These are phyloP conservation scores for Lotmaria passim DNA, from an alignment of 208 protist species.

Conservation along the genomic window DNA sequence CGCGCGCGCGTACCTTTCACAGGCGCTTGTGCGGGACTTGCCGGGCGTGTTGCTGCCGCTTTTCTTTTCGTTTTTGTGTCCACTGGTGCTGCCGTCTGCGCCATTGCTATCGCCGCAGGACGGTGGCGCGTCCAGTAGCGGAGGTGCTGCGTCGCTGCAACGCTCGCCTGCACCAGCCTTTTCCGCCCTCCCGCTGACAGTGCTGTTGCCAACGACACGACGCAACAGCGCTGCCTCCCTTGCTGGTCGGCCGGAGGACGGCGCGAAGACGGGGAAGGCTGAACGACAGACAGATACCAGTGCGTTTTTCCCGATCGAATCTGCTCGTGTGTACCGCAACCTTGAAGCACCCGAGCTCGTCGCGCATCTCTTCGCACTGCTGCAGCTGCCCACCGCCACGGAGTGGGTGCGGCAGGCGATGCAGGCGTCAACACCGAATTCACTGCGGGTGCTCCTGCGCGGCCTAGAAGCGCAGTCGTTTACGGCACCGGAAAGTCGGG, in stretches of 20 bases:
- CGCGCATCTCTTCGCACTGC: conserved; percentile 24
- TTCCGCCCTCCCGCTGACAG: conserved; percentile 16
- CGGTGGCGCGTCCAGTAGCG: background rate
- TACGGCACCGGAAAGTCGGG: conserved; percentile 6
- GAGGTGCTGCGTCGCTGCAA: background rate
- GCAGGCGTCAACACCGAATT: conserved; percentile 26
- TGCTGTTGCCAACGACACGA: conserved; percentile 16
- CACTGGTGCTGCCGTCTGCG: conserved; percentile 24
- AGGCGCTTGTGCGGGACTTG: conserved; percentile 26
- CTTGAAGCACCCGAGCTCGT: conserved; percentile 37
- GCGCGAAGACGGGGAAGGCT: no score
- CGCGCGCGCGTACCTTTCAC: conserved; percentile 21
- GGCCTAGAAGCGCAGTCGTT: conserved; percentile 34
- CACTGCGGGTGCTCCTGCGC: conserved; percentile 30
- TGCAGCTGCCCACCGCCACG: conserved; percentile 28
- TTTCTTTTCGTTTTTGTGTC: conserved; percentile 35
- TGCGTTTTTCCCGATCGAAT: no score
- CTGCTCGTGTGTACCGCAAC: conserved; percentile 17
- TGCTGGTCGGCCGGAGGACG: background rate
- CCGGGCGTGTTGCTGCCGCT: conserved; percentile 24
- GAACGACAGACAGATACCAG: no score
- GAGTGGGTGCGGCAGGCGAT: conserved; percentile 31
- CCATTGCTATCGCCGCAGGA: background rate
- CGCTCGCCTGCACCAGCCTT: background rate
- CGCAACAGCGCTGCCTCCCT: background rate